Evolutionary conservation across 2,329 filamentous ascomycete species (phyloP).

Genomic region (Acrocalymma vagum): DNA sequence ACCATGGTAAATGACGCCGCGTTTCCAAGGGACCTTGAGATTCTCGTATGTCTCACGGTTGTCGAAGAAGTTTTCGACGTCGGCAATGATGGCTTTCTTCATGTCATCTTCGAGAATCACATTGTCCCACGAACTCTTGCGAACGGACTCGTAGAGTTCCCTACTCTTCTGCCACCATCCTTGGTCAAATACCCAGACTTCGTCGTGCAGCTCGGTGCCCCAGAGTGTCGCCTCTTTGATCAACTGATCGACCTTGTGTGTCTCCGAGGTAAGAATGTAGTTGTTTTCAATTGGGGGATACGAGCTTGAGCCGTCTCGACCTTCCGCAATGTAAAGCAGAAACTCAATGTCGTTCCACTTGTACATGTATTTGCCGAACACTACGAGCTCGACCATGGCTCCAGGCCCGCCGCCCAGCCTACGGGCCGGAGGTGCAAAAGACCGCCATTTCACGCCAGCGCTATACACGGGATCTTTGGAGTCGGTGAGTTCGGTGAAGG

Average conservation of each 20-base stretch:
- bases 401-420: constrained; percentile 48
- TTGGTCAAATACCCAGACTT: constrained; percentile 73
- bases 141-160: constrained; percentile 64
- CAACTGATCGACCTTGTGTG: constrained; percentile 57
- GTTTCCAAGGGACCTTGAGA: constrained; percentile 75
- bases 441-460: constrained; percentile 43
- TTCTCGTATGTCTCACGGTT: constrained; percentile 65
- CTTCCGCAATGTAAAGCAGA: constrained; percentile 53
- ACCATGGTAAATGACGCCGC: constrained; percentile 73
- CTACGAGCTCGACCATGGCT: constrained; percentile 45
- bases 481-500: constrained; percentile 51
- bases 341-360: constrained; percentile 55
- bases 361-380: constrained; percentile 56
- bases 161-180: constrained; percentile 70
- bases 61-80: constrained; percentile 72
- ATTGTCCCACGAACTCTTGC: constrained; percentile 65
- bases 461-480: constrained; percentile 47
- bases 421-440: constrained; percentile 49
- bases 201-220: constrained; percentile 65
- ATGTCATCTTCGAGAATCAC: constrained; percentile 72
- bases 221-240: constrained; percentile 65
- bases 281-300: constrained; percentile 49
- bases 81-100: constrained; percentile 70
- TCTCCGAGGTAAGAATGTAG: constrained; percentile 53
- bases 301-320: constrained; percentile 45